Evolutionary conservation across 768 basidiomycete genomes (phyloP).

Genomic region (Naganishia onofrii): DNA sequence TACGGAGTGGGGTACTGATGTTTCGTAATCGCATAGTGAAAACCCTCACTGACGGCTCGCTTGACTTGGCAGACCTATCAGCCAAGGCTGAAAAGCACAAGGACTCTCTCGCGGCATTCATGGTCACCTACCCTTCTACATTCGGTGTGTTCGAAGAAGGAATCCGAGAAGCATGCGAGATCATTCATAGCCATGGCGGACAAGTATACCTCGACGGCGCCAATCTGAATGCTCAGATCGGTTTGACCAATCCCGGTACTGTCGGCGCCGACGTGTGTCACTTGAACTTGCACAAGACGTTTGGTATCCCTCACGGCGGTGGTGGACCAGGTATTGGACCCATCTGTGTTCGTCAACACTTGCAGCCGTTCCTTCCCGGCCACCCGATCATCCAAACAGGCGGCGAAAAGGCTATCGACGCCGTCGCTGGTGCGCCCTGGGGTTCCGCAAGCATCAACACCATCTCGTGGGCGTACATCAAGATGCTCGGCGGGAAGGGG

Average conservation of each 20-base stretch:
- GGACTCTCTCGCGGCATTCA: conserved; percentile 89
- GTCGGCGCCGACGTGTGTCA: conserved; percentile 98
- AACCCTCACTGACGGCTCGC: conserved; percentile 76
- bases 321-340: conserved; percentile 96
- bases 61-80: conserved; percentile 81
- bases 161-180: conserved; percentile 78
- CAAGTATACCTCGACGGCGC: conserved; percentile 98
- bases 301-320: conserved; percentile 96
- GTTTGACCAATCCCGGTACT: conserved; percentile 78
- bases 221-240: conserved; percentile 90
- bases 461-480: conserved; percentile 99
- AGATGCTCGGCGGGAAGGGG: conserved; percentile 96
- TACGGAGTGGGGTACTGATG: not conserved
- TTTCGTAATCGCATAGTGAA: conserved; percentile 61
- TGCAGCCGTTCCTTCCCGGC: conserved; percentile 87
- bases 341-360: conserved; percentile 89
- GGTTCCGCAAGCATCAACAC: conserved; percentile 92
- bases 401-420: conserved; percentile 70
- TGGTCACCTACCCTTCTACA: conserved; percentile 97
- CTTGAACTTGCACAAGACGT: conserved; percentile 96
- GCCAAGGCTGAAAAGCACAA: conserved; percentile 86
- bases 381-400: conserved; percentile 73
- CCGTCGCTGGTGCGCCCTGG: conserved; percentile 87
- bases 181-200: conserved; percentile 90
- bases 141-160: conserved; percentile 97